phyloP scores from a whole-genome alignment of 179 eudicot genomes.

The Nepenthes alata region DNA sequence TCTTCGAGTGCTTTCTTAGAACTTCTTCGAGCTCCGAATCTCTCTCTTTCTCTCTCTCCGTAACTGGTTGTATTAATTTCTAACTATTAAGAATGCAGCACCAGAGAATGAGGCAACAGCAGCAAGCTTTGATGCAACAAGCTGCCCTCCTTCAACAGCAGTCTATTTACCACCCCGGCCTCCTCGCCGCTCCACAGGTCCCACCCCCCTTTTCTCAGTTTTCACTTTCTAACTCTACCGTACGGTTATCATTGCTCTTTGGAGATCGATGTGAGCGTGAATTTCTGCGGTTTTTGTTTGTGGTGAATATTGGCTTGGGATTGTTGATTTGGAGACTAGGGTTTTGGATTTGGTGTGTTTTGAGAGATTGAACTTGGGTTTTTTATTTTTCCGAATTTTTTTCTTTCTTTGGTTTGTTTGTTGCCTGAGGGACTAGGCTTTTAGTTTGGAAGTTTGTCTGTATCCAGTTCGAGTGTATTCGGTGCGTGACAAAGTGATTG shows the following conservation, averaged over 20 bases:
- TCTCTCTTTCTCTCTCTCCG: not conserved
- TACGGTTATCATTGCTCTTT: not conserved
- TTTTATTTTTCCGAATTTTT: too few relatives aligned
- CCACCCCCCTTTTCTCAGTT: not conserved
- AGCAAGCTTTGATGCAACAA: slow-evolving; percentile 91
- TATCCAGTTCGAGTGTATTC: too few relatives aligned
- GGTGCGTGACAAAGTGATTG: too few relatives aligned
- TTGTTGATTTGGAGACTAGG: too few relatives aligned
- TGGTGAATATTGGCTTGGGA: too few relatives aligned
- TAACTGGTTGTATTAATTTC: not conserved
- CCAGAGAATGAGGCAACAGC: slow-evolving; percentile 65
- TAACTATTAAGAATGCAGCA: slow-evolving; percentile 30
- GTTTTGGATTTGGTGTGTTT: too few relatives aligned
- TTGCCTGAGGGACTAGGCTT: too few relatives aligned
- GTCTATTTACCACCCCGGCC: slow-evolving; percentile 79
- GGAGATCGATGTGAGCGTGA: too few relatives aligned
- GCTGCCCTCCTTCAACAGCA: slow-evolving; percentile 78
- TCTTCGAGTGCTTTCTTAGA: not conserved
- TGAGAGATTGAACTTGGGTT: too few relatives aligned
- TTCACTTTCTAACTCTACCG: not conserved
- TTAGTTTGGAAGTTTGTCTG: too few relatives aligned
- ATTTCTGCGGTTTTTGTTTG: too few relatives aligned
- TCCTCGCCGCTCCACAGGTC: slow-evolving; percentile 86
- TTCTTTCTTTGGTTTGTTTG: too few relatives aligned
- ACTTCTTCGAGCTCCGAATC: not conserved